Conservation (phyloP, 345 rosid genomes). For the Melaleuca alternifolia region DNA sequence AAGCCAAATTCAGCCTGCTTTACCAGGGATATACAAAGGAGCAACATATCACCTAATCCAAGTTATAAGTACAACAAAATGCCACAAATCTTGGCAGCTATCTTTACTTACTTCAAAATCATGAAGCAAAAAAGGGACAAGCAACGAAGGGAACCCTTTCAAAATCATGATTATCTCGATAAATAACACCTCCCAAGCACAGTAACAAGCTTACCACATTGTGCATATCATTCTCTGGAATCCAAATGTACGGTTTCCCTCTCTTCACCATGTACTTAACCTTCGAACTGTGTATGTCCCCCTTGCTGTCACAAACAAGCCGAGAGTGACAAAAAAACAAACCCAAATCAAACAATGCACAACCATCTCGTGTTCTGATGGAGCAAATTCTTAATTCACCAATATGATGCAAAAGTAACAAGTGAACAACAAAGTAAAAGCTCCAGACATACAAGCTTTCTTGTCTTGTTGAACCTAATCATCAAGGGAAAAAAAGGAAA, state of each 20-base stretch:
- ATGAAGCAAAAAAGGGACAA: neutral
- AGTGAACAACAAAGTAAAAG: neutral
- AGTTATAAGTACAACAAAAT: neutral
- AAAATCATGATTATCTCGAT: neutral
- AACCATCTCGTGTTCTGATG: neutral
- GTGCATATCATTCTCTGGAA: conserved; percentile 67
- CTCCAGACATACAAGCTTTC: neutral
- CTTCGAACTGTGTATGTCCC: conserved; percentile 59
- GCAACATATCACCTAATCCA: neutral
- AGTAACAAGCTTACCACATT: conserved; percentile 44
- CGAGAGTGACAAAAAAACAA: neutral
- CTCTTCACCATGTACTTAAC: conserved; percentile 59
- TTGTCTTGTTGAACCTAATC: neutral
- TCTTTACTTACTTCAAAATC: neutral
- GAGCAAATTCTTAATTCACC: neutral
- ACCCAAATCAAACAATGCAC: neutral
- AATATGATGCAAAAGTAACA: neutral
- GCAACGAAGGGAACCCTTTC: neutral
- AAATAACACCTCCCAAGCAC: neutral
- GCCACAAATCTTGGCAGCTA: neutral
- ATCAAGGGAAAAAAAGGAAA: neutral
- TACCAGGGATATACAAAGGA: neutral
- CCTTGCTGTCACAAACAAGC: conserved; percentile 27
- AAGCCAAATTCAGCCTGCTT: neutral
- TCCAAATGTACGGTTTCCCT: conserved; percentile 81